These are phyloP conservation scores for Xylaria sp. DNA, from an alignment of 2,329 filamentous ascomycete genomes.

Conservation along the genomic window DNA sequence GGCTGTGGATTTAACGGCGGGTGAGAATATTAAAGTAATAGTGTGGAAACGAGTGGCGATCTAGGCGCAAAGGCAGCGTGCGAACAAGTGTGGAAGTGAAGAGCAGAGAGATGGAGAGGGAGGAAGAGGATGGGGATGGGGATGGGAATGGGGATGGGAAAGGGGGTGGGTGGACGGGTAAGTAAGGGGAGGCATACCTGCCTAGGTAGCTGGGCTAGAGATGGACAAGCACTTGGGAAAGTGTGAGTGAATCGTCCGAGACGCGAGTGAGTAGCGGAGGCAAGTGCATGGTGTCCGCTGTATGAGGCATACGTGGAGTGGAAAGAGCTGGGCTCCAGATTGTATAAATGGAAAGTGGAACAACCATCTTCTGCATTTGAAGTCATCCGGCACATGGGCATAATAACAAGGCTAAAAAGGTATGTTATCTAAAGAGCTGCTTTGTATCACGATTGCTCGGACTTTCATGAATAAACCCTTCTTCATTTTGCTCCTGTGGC, in stretches of 20 bases:
- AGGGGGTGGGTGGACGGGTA: not conserved
- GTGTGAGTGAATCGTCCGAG: not conserved
- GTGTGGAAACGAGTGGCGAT: constrained; percentile 4
- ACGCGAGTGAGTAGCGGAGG: not conserved
- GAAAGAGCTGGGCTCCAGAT: constrained; percentile 4
- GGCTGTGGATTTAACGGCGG: not conserved
- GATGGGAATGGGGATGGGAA: not conserved
- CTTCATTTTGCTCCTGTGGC: not conserved
- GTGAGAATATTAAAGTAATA: constrained; percentile 7
- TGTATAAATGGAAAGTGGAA: not conserved
- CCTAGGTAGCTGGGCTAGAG: not conserved
- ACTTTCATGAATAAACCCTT: not conserved
- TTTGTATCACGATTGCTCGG: no score
- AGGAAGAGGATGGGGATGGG: not conserved
- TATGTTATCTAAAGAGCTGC: no score
- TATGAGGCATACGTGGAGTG: not conserved
- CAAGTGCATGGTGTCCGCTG: not conserved
- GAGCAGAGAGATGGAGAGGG: no score
- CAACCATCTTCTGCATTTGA: not conserved
- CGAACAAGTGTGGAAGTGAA: no score
- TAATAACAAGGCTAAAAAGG: no score
- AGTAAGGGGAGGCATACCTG: not conserved
- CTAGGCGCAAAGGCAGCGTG: not conserved
- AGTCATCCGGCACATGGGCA: no score
- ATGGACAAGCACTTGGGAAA: not conserved